Evolutionary conservation across 2,329 filamentous ascomycete genomes (phyloP).

Genomic region (Emmonsiellopsis sp.): DNA sequence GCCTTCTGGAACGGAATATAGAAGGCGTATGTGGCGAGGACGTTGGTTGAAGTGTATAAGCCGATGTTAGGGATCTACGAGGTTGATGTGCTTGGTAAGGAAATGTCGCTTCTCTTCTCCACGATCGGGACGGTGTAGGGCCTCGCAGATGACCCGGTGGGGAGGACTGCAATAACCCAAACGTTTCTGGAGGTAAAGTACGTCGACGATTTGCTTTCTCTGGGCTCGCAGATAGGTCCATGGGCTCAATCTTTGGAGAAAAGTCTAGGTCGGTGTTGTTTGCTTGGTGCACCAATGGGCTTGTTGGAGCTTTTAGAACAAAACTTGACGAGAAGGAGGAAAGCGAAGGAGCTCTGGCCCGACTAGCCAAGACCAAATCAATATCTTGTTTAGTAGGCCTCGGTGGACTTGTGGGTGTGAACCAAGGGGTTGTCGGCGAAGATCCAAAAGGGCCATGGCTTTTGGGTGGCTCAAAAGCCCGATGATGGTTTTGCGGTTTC

Average conservation of each 20-base stretch:
- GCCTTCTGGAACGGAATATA: conserved; percentile 32
- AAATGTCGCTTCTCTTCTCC: conserved; percentile 51
- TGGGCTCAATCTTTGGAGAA: conserved; percentile 44
- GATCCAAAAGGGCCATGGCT: conserved; percentile 25
- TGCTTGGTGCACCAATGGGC: conserved; percentile 79
- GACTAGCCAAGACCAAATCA: conserved; percentile 12
- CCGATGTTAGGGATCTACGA: conserved; percentile 61
- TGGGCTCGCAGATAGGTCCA: conserved; percentile 40
- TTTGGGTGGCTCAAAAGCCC: conserved; percentile 11
- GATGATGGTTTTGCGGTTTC: conserved; percentile 20
- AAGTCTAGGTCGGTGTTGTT: conserved; percentile 72
- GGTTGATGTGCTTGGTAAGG: conserved; percentile 74
- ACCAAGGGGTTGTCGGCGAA: conserved; percentile 52
- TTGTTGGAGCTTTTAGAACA: conserved; percentile 79
- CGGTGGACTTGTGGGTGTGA: conserved; percentile 24
- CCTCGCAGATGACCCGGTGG: conserved; percentile 26
- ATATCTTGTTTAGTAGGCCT: conserved; percentile 11
- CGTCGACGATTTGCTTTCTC: conserved; percentile 54
- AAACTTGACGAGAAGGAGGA: conserved; percentile 72
- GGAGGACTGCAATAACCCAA: conserved; percentile 42
- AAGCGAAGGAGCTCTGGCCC: conserved; percentile 49
- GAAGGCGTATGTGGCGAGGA: conserved; percentile 32
- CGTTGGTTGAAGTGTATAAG: conserved; percentile 40
- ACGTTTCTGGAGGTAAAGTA: conserved; percentile 58
- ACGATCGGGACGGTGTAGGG: conserved; percentile 33